phyloP scores from a whole-genome alignment of 352 stramenopile species.

The Thalassiosira ordinaria region DNA sequence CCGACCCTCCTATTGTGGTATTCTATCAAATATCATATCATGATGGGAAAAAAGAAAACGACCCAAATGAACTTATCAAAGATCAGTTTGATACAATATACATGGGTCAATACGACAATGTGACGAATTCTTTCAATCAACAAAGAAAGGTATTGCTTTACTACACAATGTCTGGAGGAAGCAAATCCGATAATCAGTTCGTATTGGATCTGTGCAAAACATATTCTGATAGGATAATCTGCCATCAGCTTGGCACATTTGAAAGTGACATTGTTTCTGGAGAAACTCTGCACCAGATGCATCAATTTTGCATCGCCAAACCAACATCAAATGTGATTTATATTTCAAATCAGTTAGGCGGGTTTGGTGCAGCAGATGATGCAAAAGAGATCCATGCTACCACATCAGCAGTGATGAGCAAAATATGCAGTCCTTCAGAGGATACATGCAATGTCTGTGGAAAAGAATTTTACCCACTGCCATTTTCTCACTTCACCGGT shows the following conservation, averaged over 20 bases:
- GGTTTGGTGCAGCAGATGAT: slow-evolving; percentile 22
- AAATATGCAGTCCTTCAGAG: slow-evolving; percentile 49
- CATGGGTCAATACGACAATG: slow-evolving; percentile 51
- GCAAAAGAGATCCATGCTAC: slow-evolving; percentile 52
- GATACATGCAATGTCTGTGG: slow-evolving; percentile 60
- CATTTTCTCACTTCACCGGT: slow-evolving; percentile 48
- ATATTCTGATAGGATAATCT: slow-evolving; percentile 21
- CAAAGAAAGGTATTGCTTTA: slow-evolving; percentile 44
- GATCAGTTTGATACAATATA: slow-evolving; percentile 50
- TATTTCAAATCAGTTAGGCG: slow-evolving; percentile 49
- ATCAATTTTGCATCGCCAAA: slow-evolving; percentile 47
- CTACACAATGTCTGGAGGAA: slow-evolving; percentile 44
- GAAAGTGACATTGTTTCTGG: slow-evolving; percentile 36
- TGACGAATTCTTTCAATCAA: slow-evolving; percentile 30
- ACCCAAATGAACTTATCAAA: too few species aligned
- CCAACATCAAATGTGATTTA: slow-evolving; percentile 42
- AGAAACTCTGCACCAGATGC: slow-evolving; percentile 45
- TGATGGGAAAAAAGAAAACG: too few species aligned
- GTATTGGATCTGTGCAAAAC: slow-evolving; percentile 35
- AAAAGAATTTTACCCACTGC: slow-evolving; percentile 57
- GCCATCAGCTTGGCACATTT: slow-evolving; percentile 3
- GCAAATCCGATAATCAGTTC: slow-evolving; percentile 16
- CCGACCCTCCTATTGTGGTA: too few species aligned
- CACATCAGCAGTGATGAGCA: slow-evolving; percentile 50
- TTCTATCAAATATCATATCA: too few species aligned